Evolutionary conservation across 768 basidiomycete species (phyloP), one percentile per base, ranked within the genome.

Genomic region (Lentinula aciculospora): DNA sequence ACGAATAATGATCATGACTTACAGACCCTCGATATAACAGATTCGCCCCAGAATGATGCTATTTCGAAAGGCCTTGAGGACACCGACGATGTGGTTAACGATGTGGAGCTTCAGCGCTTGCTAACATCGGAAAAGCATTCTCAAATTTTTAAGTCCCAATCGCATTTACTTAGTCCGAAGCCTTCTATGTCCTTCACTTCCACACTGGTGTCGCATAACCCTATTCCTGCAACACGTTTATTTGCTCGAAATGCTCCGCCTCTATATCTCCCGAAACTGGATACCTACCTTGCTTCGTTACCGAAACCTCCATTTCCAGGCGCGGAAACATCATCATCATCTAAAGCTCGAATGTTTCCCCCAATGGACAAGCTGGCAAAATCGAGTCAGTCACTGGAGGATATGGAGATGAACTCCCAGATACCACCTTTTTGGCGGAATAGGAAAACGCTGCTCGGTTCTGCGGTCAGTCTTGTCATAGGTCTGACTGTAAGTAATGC

Each of bases 211-310:
- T 63, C 65, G 31, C 81, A 81, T 62, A 71, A 58, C 9, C 81
- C 85, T 39, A 65, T 87, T 7, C 76, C 86, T 17, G 82, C 83
- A 0, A 77, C 78, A 8, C 69, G 72, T 6, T 70, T 89, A 2
- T 88, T 91, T 64, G 69, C 81, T 34, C 75, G 82, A n/a, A 68
- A 75, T 61, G 83, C 86, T 2, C 74, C 77, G 5, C 81, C 84
- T 0, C 69, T 90, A 21, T 76, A 76, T 57, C 75, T 91, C 12
- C 86, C 88, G 1, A 72, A 79, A 44, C 76, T 90, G 49, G 86
- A 90, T 66, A 64, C 72, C 4, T 75, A 82, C 63, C 70, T 89
- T n/a, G 72, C 81, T 1, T 68, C 71, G 8, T 60, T 88, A 4
- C 72, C 75, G 1, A 64, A 71, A 13, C 79, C 83, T 0, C 54